Conservation (phyloP, 2,329 filamentous ascomycete genomes). For the Microcyclosporella mali region DNA sequence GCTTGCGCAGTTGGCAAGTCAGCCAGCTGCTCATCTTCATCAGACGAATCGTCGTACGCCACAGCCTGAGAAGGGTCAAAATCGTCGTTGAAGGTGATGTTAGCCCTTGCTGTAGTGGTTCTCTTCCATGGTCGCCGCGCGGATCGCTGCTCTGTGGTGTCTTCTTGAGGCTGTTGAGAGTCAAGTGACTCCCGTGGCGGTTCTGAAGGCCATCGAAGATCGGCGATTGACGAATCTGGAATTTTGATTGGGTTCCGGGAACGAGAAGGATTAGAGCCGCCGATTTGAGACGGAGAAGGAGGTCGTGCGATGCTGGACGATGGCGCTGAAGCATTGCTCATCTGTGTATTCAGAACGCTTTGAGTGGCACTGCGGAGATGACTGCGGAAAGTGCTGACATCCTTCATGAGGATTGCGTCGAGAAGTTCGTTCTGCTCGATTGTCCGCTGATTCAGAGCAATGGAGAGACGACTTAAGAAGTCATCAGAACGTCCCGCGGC, state of each 20-base stretch:
- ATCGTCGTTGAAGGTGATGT: conserved; percentile 25
- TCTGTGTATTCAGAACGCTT: not conserved
- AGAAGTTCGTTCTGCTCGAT: conserved; percentile 89
- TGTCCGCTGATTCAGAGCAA: conserved; percentile 69
- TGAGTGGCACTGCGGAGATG: conserved; percentile 49
- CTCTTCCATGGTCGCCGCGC: no score
- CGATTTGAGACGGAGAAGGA: not conserved
- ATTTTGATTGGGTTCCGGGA: not conserved
- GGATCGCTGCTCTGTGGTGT: conserved; percentile 1
- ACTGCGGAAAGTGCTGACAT: conserved; percentile 65
- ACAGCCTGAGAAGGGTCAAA: conserved; percentile 31
- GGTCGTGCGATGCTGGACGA: not conserved
- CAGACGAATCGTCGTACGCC: conserved; percentile 7
- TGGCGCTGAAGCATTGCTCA: not conserved
- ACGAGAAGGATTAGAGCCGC: not conserved
- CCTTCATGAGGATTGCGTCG: conserved; percentile 76
- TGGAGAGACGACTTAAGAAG: conserved; percentile 47
- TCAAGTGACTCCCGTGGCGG: not conserved
- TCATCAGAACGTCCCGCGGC: conserved; percentile 30
- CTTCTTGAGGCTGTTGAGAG: conserved; percentile 2
- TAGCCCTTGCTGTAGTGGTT: no score
- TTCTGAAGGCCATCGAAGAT: not conserved
- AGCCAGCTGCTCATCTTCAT: conserved; percentile 6
- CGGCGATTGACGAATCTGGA: not conserved
- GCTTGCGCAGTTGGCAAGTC: conserved; percentile 19